These are phyloP conservation scores for Hyaloperonospora arabidopsidis DNA, from an alignment of 352 stramenopile genomes.

Conservation along the genomic window DNA sequence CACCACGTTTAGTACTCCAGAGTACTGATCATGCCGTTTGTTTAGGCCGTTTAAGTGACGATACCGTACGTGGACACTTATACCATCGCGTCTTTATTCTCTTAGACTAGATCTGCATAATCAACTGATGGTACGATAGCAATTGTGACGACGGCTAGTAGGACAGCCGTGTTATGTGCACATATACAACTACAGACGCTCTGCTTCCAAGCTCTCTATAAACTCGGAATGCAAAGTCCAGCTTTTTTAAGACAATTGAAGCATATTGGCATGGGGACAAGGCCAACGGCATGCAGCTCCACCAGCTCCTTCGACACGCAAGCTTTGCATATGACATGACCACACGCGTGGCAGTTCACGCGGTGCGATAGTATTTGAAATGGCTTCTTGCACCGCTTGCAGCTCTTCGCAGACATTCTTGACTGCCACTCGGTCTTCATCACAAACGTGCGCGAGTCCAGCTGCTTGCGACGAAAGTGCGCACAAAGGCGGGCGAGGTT, in stretches of 20 bases:
- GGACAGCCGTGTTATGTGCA: too few species aligned
- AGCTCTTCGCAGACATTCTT: slow-evolving; percentile 25
- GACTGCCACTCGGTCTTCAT: slow-evolving; percentile 38
- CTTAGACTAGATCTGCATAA: too few species aligned
- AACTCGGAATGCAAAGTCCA: slow-evolving; percentile 14
- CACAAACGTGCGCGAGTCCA: slow-evolving; percentile 44
- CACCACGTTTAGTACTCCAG: too few species aligned
- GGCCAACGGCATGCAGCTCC: slow-evolving; percentile 30
- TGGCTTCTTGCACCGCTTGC: slow-evolving; percentile 27
- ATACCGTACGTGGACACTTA: too few species aligned
- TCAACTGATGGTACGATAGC: too few species aligned
- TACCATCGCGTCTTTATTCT: too few species aligned
- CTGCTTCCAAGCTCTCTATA: neutral
- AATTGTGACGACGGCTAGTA: too few species aligned
- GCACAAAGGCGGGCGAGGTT: slow-evolving; percentile 35
- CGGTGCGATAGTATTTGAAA: slow-evolving; percentile 39
- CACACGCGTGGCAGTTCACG: slow-evolving; percentile 36
- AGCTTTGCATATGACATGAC: slow-evolving; percentile 29
- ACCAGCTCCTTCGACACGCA: slow-evolving; percentile 34
- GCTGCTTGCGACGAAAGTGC: slow-evolving; percentile 38
- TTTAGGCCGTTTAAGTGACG: too few species aligned
- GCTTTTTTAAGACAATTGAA: slow-evolving; percentile 26
- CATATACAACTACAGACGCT: too few species aligned
- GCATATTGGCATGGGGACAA: slow-evolving; percentile 38
- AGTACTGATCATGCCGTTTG: too few species aligned